A percentile compares a stretch with the other conserved stretches of the same genome.
Conservation (phyloP, 148 eudicot species). For the Pouteria glomerata region DNA sequence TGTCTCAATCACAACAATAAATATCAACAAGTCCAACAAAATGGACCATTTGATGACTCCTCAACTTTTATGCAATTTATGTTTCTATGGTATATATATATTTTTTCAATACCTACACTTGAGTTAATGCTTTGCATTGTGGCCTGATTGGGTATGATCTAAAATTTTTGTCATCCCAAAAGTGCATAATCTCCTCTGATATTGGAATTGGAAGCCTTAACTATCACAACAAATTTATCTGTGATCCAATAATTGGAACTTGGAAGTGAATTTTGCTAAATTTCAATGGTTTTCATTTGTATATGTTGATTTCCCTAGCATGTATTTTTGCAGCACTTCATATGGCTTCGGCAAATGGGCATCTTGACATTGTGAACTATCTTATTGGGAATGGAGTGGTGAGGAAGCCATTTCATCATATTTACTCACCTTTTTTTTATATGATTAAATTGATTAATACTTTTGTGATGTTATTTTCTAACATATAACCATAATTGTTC, state of each 20-base stretch:
- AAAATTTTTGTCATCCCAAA: not conserved
- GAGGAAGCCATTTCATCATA: slow-evolving; percentile 16
- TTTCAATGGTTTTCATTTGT: not conserved
- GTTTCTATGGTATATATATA: not conserved
- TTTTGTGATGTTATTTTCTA: not conserved
- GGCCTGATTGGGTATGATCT: not conserved
- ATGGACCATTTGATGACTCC: too few relatives aligned
- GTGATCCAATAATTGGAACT: not conserved
- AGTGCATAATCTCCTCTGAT: not conserved
- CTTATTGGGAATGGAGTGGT: slow-evolving; percentile 79
- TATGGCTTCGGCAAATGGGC: slow-evolving; percentile 98
- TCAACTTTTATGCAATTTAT: not conserved
- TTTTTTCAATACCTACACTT: not conserved
- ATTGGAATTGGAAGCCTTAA: not conserved
- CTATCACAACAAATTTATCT: not conserved
- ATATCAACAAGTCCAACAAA: too few relatives aligned
- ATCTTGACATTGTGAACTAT: slow-evolving; percentile 64
- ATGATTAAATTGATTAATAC: not conserved
- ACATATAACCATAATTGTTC: too few relatives aligned
- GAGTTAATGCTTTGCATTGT: not conserved
- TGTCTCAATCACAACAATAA: too few relatives aligned
- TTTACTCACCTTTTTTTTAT: not conserved
- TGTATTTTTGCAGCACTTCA: slow-evolving; percentile 70
- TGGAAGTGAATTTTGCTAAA: not conserved
- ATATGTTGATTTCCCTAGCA: too few relatives aligned